Percentiles rank a stretch among this genome's conserved stretches.
Evolutionary conservation across 306 rosid species (phyloP).

Genomic region (Lagenaria siceraria): DNA sequence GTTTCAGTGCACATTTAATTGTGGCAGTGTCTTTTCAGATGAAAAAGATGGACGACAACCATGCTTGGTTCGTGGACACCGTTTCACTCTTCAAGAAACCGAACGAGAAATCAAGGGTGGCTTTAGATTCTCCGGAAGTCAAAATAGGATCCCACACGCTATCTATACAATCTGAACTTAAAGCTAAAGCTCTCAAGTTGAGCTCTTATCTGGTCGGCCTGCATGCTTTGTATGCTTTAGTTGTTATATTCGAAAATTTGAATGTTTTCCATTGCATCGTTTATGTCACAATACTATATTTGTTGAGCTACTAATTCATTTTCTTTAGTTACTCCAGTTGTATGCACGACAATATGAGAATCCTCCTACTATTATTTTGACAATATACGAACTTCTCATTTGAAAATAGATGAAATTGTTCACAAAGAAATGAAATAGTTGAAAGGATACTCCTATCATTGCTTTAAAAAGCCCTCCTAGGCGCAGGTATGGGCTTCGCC

Average conservation of each 20-base stretch:
- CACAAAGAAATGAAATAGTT: not conserved
- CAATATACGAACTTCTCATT: not conserved
- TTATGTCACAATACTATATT: not conserved
- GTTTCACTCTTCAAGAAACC: conserved; percentile 55
- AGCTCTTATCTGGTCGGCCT: conserved; percentile 62
- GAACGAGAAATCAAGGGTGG: conserved; percentile 56
- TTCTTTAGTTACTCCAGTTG: not conserved
- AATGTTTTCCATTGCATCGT: not conserved
- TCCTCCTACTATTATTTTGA: not conserved
- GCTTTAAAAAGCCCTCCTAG: too few relatives aligned
- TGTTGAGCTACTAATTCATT: not conserved
- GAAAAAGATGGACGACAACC: conserved; percentile 65
- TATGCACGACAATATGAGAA: not conserved
- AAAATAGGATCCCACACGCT: conserved; percentile 55
- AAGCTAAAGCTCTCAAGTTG: conserved; percentile 53
- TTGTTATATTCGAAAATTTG: not conserved
- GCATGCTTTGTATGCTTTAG: not conserved
- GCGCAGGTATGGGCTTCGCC: too few relatives aligned
- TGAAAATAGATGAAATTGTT: not conserved
- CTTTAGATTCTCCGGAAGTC: conserved; percentile 47
- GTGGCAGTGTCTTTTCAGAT: conserved; percentile 26
- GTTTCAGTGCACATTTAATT: not conserved
- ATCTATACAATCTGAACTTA: conserved; percentile 44
- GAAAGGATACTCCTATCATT: too few relatives aligned
- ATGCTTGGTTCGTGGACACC: conserved; percentile 54